A percentile compares a stretch with the other conserved stretches of the same genome.
Evolutionary conservation across 2,329 filamentous ascomycete species (phyloP).

Genomic region (Penicillium sp.): DNA sequence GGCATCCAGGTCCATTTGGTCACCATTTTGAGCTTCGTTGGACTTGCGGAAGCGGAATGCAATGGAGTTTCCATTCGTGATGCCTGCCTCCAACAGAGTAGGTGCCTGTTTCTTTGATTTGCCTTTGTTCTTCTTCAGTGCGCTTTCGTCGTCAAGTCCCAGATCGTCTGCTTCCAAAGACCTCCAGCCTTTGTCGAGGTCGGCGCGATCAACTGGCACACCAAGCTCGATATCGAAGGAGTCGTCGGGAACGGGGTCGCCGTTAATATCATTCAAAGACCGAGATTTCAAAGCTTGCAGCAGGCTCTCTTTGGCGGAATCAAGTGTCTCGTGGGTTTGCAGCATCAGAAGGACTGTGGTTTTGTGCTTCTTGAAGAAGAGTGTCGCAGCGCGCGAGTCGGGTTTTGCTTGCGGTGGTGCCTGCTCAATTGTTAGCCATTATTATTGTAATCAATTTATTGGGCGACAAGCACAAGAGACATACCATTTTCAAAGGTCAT

Average conservation of each 20-base stretch:
- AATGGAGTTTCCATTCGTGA: conserved; percentile 34
- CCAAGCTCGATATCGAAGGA: conserved; percentile 50
- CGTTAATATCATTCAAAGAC: conserved; percentile 43
- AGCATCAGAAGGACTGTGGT: conserved; percentile 71
- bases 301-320: conserved; percentile 60
- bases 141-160: conserved; percentile 25
- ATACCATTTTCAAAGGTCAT: conserved; percentile 16
- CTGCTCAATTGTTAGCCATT: conserved; percentile 7
- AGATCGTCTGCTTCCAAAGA: conserved; percentile 39
- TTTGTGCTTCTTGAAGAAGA: conserved; percentile 73
- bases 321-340: conserved; percentile 59
- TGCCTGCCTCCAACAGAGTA: conserved; percentile 30
- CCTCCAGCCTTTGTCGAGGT: conserved; percentile 54
- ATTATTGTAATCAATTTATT: neutral
- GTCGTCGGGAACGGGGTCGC: conserved; percentile 40
- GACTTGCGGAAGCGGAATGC: conserved; percentile 39
- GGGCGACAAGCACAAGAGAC: neutral
- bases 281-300: conserved; percentile 56
- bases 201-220: conserved; percentile 49
- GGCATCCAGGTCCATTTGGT: conserved; percentile 29
- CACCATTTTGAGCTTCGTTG: conserved; percentile 16
- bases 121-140: conserved; percentile 29
- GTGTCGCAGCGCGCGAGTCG: conserved; percentile 59
- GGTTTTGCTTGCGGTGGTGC: conserved; percentile 21
- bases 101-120: conserved; percentile 13